phyloP scores from a whole-genome alignment of 1,284 basidiomycete species.

The Ustilago vetiveriae region DNA sequence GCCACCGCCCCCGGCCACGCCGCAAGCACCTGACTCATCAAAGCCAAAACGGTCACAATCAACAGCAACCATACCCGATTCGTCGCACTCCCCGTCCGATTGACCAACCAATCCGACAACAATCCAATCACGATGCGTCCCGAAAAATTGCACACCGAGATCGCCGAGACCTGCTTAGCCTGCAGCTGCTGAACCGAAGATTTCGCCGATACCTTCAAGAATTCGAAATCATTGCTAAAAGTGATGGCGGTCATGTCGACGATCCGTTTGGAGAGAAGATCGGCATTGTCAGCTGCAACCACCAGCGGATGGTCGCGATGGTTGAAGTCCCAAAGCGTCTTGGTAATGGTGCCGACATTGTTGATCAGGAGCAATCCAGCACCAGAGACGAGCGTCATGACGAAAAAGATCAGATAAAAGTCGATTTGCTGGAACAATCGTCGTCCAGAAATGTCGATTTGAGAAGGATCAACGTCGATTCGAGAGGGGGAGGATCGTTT shows the following conservation, averaged over 20 bases:
- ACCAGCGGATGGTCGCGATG: slow-evolving; percentile 63
- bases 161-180: slow-evolving; percentile 77
- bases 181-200: slow-evolving; percentile 79
- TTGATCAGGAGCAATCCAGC: slow-evolving; percentile 94
- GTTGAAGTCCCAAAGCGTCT: slow-evolving; percentile 79
- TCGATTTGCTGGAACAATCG: slow-evolving; percentile 72
- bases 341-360: slow-evolving; percentile 91
- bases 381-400: slow-evolving; percentile 82
- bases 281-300: slow-evolving; percentile 16
- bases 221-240: slow-evolving; percentile 5
- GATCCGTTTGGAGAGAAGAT: too few relatives aligned
- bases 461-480: slow-evolving; percentile 13
- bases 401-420: slow-evolving; percentile 79
- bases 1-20: slow-evolving; percentile 69
- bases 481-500: slow-evolving; percentile 5
- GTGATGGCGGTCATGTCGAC: neutral
- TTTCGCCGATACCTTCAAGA: slow-evolving; percentile 72
- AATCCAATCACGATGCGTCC: slow-evolving; percentile 83
- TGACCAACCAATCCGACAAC: slow-evolving; percentile 73
- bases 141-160: slow-evolving; percentile 83
- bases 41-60: slow-evolving; percentile 56
- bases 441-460: slow-evolving; percentile 71
- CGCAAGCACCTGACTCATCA: slow-evolving; percentile 58
- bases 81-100: slow-evolving; percentile 24
- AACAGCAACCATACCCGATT: slow-evolving; percentile 58